Percentiles rank a stretch among this genome's conserved stretches.
Evolutionary conservation across 2,329 filamentous ascomycete species (phyloP).

Genomic region (Aspergillus ibericus): DNA sequence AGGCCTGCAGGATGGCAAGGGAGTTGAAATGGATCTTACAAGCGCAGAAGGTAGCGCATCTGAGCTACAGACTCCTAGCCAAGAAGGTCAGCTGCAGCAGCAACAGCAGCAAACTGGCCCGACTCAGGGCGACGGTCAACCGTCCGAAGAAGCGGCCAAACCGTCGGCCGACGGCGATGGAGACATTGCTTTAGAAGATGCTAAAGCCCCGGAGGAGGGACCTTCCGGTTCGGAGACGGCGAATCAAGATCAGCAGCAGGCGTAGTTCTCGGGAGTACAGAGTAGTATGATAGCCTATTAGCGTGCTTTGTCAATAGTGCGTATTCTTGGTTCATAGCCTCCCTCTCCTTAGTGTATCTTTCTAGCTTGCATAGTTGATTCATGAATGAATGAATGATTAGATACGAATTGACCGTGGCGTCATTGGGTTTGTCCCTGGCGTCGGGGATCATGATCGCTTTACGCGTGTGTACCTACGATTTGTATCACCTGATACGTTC

Average conservation of each 20-base stretch:
- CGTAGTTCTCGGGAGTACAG: background rate
- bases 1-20: conserved; percentile 66
- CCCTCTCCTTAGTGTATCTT: background rate
- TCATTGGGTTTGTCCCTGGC: background rate
- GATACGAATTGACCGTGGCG: background rate
- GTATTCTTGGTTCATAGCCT: background rate
- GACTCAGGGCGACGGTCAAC: background rate
- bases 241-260: background rate
- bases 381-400: background rate
- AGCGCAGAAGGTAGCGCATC: conserved; percentile 17
- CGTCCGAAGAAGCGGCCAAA: background rate
- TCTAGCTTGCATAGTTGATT: background rate
- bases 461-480: no score
- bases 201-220: conserved; percentile 19
- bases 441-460: background rate
- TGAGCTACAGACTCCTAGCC: conserved; percentile 2
- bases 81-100: background rate
- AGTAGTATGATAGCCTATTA: background rate
- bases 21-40: conserved; percentile 43
- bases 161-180: conserved; percentile 28
- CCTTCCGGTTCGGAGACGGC: conserved; percentile 7
- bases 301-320: background rate
- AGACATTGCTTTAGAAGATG: conserved; percentile 42
- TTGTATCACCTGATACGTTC: no score
- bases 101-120: background rate